A percentile compares a stretch with the other conserved stretches of the same genome.
Evolutionary conservation across 306 rosid genomes (phyloP).

Genomic region (Cicer judaicum): DNA sequence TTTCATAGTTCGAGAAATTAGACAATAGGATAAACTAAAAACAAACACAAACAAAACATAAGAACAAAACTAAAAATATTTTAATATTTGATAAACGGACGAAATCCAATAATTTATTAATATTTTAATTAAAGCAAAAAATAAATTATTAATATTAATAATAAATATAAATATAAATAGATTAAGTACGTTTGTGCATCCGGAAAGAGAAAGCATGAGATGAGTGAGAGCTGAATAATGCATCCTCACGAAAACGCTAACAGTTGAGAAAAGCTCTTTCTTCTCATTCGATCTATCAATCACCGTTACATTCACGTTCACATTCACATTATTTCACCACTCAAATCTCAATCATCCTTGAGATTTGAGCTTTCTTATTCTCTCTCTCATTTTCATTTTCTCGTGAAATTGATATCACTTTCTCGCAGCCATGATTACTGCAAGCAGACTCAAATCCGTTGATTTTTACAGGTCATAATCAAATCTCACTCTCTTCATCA

Average conservation of each 20-base stretch:
- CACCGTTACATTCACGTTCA: background rate
- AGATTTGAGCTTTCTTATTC: slow-evolving; percentile 47
- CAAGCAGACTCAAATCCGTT: slow-evolving; percentile 87
- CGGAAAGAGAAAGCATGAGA: background rate
- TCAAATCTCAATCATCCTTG: slow-evolving; percentile 25
- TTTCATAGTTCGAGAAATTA: too few relatives aligned
- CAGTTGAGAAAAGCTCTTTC: slow-evolving; percentile 29
- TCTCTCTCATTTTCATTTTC: slow-evolving; percentile 4
- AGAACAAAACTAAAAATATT: too few relatives aligned
- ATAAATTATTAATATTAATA: background rate
- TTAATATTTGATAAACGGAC: background rate
- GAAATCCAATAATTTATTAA: background rate
- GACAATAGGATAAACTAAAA: too few relatives aligned
- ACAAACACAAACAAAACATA: too few relatives aligned
- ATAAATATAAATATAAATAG: background rate
- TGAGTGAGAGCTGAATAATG: background rate
- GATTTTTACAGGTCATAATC: slow-evolving; percentile 93
- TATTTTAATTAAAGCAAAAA: too few relatives aligned
- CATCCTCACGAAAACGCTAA: slow-evolving; percentile 11
- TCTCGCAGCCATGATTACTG: slow-evolving; percentile 64
- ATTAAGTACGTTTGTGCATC: background rate
- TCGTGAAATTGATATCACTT: slow-evolving; percentile 11
- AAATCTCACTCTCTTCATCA: slow-evolving; percentile 46
- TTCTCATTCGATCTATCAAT: slow-evolving; percentile 45
- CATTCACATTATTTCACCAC: background rate